Evolutionary conservation across 169 alveolate species (phyloP).

Genomic region (Plasmodium sp.): DNA sequence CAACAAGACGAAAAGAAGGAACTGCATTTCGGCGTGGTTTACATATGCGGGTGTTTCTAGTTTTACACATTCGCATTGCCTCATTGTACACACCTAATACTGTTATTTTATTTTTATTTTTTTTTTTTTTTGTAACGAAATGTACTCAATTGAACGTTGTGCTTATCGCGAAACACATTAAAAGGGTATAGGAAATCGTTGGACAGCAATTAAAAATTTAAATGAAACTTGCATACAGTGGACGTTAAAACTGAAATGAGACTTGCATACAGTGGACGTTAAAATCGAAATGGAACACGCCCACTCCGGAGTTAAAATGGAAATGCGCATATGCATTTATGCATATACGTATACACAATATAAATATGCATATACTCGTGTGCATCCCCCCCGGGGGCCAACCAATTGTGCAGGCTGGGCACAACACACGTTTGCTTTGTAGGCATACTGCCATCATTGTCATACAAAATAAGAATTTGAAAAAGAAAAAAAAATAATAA

Average conservation of each 20-base stretch:
- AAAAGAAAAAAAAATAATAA: not conserved
- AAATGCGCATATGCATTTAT: not conserved
- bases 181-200: not conserved
- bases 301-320: not conserved
- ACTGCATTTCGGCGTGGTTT: not conserved
- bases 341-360: no score
- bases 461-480: not conserved
- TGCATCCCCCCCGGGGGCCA: not conserved
- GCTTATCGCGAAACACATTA: not conserved
- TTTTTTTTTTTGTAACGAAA: constrained; percentile 17
- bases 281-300: not conserved
- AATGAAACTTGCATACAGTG: not conserved
- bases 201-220: not conserved
- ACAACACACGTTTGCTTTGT: not conserved
- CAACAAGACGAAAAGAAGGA: not conserved
- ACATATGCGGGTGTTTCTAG: not conserved
- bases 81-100: not conserved
- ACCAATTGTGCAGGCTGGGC: not conserved
- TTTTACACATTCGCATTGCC: not conserved
- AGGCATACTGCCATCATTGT: not conserved
- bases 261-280: not conserved
- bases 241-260: not conserved
- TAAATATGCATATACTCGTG: not conserved
- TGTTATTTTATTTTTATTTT: not conserved
- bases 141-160: constrained; percentile 4